These are phyloP conservation scores for Leptographium galeiforme DNA, from an alignment of 2,329 filamentous ascomycete genomes.

Conservation along the genomic window DNA sequence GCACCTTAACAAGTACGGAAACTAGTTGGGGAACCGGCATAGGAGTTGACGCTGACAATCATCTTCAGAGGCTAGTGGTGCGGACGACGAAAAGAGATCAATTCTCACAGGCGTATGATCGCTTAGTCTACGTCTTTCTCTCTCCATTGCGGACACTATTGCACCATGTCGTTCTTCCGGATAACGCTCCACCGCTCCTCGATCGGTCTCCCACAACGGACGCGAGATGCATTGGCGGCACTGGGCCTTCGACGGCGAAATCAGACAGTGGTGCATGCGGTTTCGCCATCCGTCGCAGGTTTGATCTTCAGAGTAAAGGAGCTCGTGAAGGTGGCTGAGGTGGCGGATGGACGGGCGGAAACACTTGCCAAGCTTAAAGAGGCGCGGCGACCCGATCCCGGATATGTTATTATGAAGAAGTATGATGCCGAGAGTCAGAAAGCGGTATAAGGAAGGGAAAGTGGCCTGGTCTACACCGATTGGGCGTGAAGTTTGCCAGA, in stretches of 20 bases:
- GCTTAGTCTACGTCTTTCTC: too few species aligned
- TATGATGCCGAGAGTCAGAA: not conserved
- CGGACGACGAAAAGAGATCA: too few species aligned
- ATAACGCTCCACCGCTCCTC: constrained; percentile 81
- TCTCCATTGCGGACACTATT: too few species aligned
- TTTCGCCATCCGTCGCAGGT: constrained; percentile 67
- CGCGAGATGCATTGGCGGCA: constrained; percentile 66
- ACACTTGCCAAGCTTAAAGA: constrained; percentile 56
- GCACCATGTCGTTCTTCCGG: constrained; percentile 66
- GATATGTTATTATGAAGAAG: constrained; percentile 34
- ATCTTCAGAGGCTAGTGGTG: too few species aligned
- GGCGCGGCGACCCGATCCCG: constrained; percentile 59
- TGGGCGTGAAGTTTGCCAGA: too few species aligned
- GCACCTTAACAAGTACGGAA: too few species aligned
- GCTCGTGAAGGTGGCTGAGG: constrained; percentile 70
- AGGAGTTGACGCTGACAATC: not conserved
- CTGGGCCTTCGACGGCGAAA: constrained; percentile 76
- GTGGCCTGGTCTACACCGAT: too few species aligned
- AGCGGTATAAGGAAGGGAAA: too few species aligned
- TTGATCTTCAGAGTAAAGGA: constrained; percentile 94
- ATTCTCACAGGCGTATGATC: too few species aligned
- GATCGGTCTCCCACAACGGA: constrained; percentile 75
- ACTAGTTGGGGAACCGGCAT: too few species aligned
- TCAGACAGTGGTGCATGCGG: constrained; percentile 81
- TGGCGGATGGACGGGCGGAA: constrained; percentile 47